These are phyloP conservation scores for Penicillium robsamsonii DNA, from an alignment of 495 filamentous ascomycete genomes.

Conservation along the genomic window DNA sequence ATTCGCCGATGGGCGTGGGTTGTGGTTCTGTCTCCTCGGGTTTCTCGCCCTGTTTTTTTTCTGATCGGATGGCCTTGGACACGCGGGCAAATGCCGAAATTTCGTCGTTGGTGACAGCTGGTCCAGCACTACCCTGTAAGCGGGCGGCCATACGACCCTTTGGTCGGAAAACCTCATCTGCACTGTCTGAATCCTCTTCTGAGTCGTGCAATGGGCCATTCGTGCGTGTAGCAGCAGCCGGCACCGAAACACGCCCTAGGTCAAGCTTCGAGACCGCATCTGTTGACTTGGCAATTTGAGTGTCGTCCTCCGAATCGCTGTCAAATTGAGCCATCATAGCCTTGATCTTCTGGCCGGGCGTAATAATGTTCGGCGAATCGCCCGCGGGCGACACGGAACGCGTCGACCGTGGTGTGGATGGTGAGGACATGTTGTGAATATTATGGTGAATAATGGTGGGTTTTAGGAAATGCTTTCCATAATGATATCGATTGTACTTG, in stretches of 20 bases:
- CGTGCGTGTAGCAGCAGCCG: conserved; percentile 4
- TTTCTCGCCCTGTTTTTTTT: conserved; percentile 20
- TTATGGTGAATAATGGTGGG: background rate
- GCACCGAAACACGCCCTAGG: conserved; percentile 17
- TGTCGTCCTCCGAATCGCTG: conserved; percentile 55
- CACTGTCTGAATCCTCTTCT: conserved; percentile 33
- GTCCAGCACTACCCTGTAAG: conserved; percentile 48
- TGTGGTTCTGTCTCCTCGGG: conserved; percentile 16
- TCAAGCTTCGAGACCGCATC: conserved; percentile 8
- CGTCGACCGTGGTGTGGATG: conserved; percentile 45
- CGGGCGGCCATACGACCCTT: conserved; percentile 69
- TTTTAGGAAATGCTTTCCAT: conserved; percentile 9
- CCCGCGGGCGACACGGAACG: conserved; percentile 37
- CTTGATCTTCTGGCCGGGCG: conserved; percentile 68
- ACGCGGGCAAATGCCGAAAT: conserved; percentile 40
- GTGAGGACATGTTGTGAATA: conserved; percentile 36
- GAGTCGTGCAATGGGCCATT: conserved; percentile 28
- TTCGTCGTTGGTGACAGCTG: conserved; percentile 10
- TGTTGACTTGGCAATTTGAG: conserved; percentile 14
- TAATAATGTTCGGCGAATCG: conserved; percentile 49
- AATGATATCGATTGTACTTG: conserved; percentile 6
- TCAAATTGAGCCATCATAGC: conserved; percentile 65
- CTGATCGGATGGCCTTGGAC: conserved; percentile 27
- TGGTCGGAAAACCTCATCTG: conserved; percentile 56
- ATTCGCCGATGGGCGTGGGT: conserved; percentile 12